Base-by-base conservation (phyloP, 148 eudicot genomes). In the Rhododendron williamsianum region DNA sequence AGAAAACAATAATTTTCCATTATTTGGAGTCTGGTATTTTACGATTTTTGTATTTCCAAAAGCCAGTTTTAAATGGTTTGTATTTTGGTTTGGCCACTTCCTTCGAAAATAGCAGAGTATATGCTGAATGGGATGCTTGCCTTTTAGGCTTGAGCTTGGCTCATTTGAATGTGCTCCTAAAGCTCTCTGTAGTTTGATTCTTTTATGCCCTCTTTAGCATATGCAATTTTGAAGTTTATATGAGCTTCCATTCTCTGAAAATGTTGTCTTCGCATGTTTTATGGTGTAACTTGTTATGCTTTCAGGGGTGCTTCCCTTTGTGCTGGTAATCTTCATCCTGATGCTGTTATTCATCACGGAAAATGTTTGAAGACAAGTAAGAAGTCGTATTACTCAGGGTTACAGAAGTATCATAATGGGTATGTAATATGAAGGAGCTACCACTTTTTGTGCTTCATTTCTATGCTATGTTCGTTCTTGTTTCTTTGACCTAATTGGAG, bases 321-420 rank as follows among this genome's bases (percentile, higher is more conserved):
- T 86, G 92, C 91, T 54, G 98, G 98, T 84, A 87, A 89, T 81
- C 91, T 91, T 90, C 98, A 94, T 84, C 99, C 99, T 69, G 99
- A 97, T 90, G 90, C 87, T 56, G 88, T 93, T 87, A 84, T 87
- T 88, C 87, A 86, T 78, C 85, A 87, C 85, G 98, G 94, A 86
- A 92, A 85, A 84, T 65, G 88, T 84, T 84, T 90, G 76, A 92
- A 89, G 89, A 86, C 91, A 52, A 89, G 88, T 84, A 97, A 93
- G 91, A 94, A 93, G 84, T 90, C 91, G 51, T 94, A 97, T 87
- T 93, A 91, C 79, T 86, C 89, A 0, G 93, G 91, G 90, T 91
- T 97, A 72, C 93, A 89, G 78, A 91, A 91, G 46, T 95, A 97
- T 84, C 99, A 97, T 82, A 89, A 90, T 41, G 87, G 87, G 99